These are phyloP conservation scores for Physcia stellaris DNA, from an alignment of 495 filamentous ascomycete species.

Conservation along the genomic window DNA sequence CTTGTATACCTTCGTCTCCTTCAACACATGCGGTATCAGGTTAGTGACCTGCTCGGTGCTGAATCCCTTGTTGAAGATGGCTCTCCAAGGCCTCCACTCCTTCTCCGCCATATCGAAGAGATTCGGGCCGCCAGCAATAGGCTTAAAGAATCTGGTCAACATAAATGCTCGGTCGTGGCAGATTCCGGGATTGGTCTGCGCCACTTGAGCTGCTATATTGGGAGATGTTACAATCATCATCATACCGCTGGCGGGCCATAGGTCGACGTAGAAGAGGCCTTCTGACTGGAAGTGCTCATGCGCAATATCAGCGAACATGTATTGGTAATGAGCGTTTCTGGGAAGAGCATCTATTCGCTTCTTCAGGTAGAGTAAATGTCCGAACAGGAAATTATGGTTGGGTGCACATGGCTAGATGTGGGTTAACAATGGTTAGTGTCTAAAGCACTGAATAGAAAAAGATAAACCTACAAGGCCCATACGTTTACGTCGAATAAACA, in stretches of 20 bases:
- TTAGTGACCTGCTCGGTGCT: slow-evolving; percentile 7
- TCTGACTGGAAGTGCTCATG: slow-evolving; percentile 9
- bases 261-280: slow-evolving; percentile 15
- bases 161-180: slow-evolving; percentile 9
- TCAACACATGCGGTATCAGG: slow-evolving; percentile 3
- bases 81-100: slow-evolving; percentile 15
- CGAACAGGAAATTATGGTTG: slow-evolving; percentile 9
- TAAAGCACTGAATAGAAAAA: too few relatives aligned
- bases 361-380: slow-evolving; percentile 12
- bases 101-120: slow-evolving; percentile 14
- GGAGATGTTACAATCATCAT: slow-evolving; percentile 14
- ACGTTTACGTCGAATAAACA: neutral
- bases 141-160: slow-evolving; percentile 13
- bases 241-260: slow-evolving; percentile 14
- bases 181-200: slow-evolving; percentile 8
- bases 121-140: slow-evolving; percentile 14
- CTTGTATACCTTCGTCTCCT: neutral
- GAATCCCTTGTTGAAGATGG: slow-evolving; percentile 14
- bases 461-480: neutral
- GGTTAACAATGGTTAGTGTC: too few relatives aligned
- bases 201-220: slow-evolving; percentile 9
- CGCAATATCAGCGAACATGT: slow-evolving; percentile 10
- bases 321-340: slow-evolving; percentile 8
- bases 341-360: slow-evolving; percentile 4
- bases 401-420: neutral